These are phyloP conservation scores for Monilinia fructicola DNA, from an alignment of 2,329 filamentous ascomycete genomes.

Conservation along the genomic window DNA sequence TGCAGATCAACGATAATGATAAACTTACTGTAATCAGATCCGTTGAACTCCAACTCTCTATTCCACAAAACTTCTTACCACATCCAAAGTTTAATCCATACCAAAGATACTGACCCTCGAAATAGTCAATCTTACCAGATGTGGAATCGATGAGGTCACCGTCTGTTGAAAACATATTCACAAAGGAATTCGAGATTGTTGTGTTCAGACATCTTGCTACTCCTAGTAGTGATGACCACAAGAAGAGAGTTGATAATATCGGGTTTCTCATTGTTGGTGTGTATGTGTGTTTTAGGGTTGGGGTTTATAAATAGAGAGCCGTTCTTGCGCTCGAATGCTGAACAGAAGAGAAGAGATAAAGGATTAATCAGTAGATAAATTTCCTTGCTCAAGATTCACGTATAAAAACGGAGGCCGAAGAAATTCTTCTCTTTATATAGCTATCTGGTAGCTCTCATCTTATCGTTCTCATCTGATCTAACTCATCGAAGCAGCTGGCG, in stretches of 20 bases:
- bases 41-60: conserved; percentile 23
- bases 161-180: conserved; percentile 32
- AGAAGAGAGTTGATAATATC: not conserved
- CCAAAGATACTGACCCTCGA: conserved; percentile 32
- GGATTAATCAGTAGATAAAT: not conserved
- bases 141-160: conserved; percentile 34
- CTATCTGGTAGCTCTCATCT: not conserved
- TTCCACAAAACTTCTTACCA: conserved; percentile 32
- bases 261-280: not conserved
- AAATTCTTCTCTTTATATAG: not conserved
- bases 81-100: conserved; percentile 32
- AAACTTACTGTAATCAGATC: conserved; percentile 11
- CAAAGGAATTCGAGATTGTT: conserved; percentile 11
- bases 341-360: not conserved
- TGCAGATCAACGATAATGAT: not conserved
- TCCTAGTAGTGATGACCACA: not conserved
- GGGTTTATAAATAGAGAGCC: no score
- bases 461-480: not conserved
- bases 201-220: conserved; percentile 7
- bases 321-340: not conserved
- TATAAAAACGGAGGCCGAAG: not conserved
- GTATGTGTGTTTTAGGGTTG: not conserved
- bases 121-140: conserved; percentile 34
- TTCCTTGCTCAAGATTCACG: not conserved
- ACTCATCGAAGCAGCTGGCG: not conserved